These are phyloP conservation scores for Cercophora samala DNA, from an alignment of 495 filamentous ascomycete genomes.

Conservation along the genomic window DNA sequence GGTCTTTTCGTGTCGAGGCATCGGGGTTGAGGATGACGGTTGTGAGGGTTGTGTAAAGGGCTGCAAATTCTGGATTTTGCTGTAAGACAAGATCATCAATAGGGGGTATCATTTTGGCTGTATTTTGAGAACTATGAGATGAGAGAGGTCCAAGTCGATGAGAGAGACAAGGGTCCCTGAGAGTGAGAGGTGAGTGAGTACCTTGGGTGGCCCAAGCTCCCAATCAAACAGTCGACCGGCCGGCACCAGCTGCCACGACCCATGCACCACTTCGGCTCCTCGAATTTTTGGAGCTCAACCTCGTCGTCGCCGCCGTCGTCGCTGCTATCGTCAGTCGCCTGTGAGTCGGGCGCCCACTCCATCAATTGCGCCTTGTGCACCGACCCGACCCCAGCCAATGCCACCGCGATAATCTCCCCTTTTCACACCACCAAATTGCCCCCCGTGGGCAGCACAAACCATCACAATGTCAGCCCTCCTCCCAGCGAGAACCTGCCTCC, in stretches of 20 bases:
- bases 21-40: conserved; percentile 56
- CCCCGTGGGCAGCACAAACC: too few species aligned
- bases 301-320: not conserved
- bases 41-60: conserved; percentile 59
- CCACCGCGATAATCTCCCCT: not conserved
- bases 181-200: conserved; percentile 30
- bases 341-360: not conserved
- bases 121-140: conserved; percentile 4
- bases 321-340: not conserved
- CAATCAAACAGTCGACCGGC: not conserved
- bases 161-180: conserved; percentile 14
- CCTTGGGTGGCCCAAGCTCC: not conserved
- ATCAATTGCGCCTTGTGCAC: not conserved
- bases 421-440: not conserved
- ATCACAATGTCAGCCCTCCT: conserved; percentile 20
- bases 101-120: conserved; percentile 58
- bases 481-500: conserved; percentile 18
- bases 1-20: conserved; percentile 58
- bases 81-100: conserved; percentile 59
- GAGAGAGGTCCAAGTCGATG: not conserved
- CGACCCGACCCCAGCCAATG: conserved; percentile 4
- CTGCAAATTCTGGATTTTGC: conserved; percentile 62
- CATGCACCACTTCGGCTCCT: not conserved
- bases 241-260: conserved; percentile 7
- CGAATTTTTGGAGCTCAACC: conserved; percentile 24